Evolutionary conservation across 495 filamentous ascomycete genomes (phyloP).

Genomic region (Talaromyces ruber): DNA sequence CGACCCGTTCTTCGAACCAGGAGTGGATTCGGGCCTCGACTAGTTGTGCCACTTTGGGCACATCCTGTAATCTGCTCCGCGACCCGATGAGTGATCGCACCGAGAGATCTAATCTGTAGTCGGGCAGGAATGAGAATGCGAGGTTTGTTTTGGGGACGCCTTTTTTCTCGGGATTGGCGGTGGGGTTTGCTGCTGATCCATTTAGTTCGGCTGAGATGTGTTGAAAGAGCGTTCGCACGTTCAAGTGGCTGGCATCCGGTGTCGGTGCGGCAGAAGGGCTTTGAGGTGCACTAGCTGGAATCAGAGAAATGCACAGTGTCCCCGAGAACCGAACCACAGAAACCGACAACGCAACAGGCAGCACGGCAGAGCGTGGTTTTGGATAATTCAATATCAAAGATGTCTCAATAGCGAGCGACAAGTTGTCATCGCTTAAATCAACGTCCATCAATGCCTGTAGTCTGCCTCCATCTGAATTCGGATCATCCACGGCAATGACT

Average conservation of each 20-base stretch:
- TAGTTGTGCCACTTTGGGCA: slow-evolving; percentile 94
- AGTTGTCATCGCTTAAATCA: slow-evolving; percentile 82
- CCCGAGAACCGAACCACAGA: slow-evolving; percentile 90
- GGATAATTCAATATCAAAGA: slow-evolving; percentile 91
- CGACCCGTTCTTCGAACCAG: slow-evolving; percentile 95
- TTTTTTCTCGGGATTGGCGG: slow-evolving; percentile 16
- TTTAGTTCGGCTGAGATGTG: slow-evolving; percentile 32
- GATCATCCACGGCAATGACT: slow-evolving; percentile 59
- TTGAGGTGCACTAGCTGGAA: slow-evolving; percentile 45
- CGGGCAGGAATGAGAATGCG: slow-evolving; percentile 88
- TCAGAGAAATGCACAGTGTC: slow-evolving; percentile 85
- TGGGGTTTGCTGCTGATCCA: slow-evolving; percentile 4
- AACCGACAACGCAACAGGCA: slow-evolving; percentile 86
- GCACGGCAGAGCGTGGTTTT: slow-evolving; percentile 76
- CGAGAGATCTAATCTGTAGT: slow-evolving; percentile 88
- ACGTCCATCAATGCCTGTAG: slow-evolving; percentile 97
- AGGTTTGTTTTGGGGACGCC: slow-evolving; percentile 64
- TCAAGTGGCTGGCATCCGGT: slow-evolving; percentile 2
- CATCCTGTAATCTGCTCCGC: slow-evolving; percentile 82
- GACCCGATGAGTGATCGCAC: slow-evolving; percentile 89
- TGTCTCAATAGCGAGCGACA: slow-evolving; percentile 90
- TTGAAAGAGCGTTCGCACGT: slow-evolving; percentile 10
- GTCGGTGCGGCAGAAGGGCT: slow-evolving; percentile 7
- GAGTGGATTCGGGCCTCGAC: slow-evolving; percentile 84
- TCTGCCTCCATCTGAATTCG: slow-evolving; percentile 45